These are phyloP conservation scores for Phoma sp. DNA, from an alignment of 2,329 filamentous ascomycete species.

Conservation along the genomic window DNA sequence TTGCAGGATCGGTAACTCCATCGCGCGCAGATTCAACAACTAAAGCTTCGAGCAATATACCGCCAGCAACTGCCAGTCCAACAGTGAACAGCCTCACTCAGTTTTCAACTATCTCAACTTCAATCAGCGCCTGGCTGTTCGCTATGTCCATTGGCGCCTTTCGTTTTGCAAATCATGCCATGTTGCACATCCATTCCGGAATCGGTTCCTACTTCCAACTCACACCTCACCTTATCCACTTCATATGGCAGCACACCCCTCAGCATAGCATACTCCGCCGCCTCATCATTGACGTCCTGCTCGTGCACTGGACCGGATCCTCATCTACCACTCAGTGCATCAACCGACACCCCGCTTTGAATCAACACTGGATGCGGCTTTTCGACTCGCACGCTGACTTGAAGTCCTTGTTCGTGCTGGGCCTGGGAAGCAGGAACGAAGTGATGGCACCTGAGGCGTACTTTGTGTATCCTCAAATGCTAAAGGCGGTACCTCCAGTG, in stretches of 20 bases:
- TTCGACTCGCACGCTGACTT: slow-evolving; percentile 19
- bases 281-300: slow-evolving; percentile 20
- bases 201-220: slow-evolving; percentile 21
- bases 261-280: slow-evolving; percentile 9
- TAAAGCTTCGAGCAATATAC: too few relatives aligned
- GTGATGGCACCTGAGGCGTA: slow-evolving; percentile 9
- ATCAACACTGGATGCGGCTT: slow-evolving; percentile 17
- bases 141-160: slow-evolving; percentile 16
- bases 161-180: slow-evolving; percentile 24
- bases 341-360: background rate
- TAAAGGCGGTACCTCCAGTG: too few relatives aligned
- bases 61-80: too few relatives aligned
- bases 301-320: slow-evolving; percentile 13
- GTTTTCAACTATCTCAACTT: slow-evolving; percentile 3
- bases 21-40: too few relatives aligned
- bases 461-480: background rate
- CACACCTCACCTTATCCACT: slow-evolving; percentile 17
- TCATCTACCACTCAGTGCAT: background rate
- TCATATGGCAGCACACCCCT: slow-evolving; percentile 13
- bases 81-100: background rate
- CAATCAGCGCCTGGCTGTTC: slow-evolving; percentile 26
- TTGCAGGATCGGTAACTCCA: too few relatives aligned
- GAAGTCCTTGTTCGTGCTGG: slow-evolving; percentile 19
- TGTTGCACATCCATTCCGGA: slow-evolving; percentile 12
- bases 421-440: slow-evolving; percentile 14